Base-by-base conservation (phyloP, 1,139 yeast genomes). In the Saccharomycopsis phalli region DNA sequence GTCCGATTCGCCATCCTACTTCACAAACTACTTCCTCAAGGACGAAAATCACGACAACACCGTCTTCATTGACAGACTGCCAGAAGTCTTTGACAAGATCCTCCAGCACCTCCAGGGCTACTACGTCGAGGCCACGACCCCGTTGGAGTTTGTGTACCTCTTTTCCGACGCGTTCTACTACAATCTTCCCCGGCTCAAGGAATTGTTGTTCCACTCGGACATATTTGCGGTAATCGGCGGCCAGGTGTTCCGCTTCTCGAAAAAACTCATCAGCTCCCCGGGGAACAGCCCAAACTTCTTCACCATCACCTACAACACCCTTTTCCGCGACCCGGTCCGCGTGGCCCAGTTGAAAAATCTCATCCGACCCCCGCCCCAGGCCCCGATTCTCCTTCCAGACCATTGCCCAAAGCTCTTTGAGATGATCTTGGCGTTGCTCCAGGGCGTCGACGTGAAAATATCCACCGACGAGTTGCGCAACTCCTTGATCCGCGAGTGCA, bases 201-300 rank as follows among this genome's bases (percentile, higher is more conserved):
- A 63, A 7, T 54, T 67, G 28, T 56, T 87, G n/a, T 55, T 62
- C 4, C 62, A 67, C 16, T 73, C 74, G 16, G 82, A 77, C 34
- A 64, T 77, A 28, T 77, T 70, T 56, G 73, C 77, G 7, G 65
- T 69, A 21, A 63, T 87, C 8, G 93, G 95, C 4, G 70, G 73
- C 21, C 57, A 60, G 37, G 61, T 74, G 17, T 81, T 84, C 57
- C 71, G 69, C 47, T 62, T 87, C 1, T 71, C 87, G 1, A 68
- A 69, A 46, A 63, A 61, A 17, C 50, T 84, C 16, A 62, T 86
- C 38, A 52, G 58, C 3, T 55, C 65, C 5, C 67, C 73, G 2
- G 95, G 95, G 0, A 84, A 87, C 55, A 56, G 60, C 36, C 94
- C 93, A 4, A 87, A 87, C 57, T 84, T 69, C 57, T 82, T 87